These are phyloP conservation scores for Metarhizium guizhouense DNA, from an alignment of 2,329 filamentous ascomycete species.

Conservation along the genomic window DNA sequence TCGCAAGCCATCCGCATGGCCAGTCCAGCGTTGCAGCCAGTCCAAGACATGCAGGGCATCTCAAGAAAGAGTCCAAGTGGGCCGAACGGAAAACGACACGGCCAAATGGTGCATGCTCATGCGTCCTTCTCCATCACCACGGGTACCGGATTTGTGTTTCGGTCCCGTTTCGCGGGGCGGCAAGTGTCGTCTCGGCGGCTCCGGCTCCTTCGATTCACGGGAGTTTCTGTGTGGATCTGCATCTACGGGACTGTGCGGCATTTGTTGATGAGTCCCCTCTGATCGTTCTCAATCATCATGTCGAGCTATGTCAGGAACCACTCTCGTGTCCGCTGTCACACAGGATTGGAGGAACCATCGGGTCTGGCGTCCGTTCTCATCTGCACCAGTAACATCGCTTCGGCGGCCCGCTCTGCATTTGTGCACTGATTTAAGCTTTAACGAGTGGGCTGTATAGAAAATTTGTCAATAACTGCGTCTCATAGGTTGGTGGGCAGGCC, in stretches of 20 bases:
- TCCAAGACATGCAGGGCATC: not conserved
- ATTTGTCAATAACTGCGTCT: not conserved
- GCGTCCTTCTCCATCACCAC: no score
- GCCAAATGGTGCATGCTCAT: not conserved
- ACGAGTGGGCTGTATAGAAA: not conserved
- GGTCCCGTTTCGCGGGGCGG: not conserved
- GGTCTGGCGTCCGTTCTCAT: not conserved
- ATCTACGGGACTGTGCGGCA: not conserved
- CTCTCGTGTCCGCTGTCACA: not conserved
- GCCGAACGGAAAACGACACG: not conserved
- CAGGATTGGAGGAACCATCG: not conserved
- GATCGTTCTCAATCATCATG: not conserved
- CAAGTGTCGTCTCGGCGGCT: not conserved
- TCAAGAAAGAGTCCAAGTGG: not conserved
- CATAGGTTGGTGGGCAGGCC: not conserved
- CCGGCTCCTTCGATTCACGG: not conserved
- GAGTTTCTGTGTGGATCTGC: not conserved
- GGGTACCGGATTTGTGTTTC: not conserved
- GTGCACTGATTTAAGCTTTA: not conserved
- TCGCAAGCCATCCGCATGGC: not conserved
- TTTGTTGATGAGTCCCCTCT: not conserved
- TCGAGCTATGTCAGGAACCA: not conserved
- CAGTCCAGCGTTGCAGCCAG: not conserved
- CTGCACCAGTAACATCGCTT: not conserved
- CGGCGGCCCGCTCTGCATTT: not conserved